A percentile compares a stretch with the other conserved stretches of the same genome.
These are phyloP conservation scores for Pythium scleroteichum DNA, from an alignment of 352 stramenopile species.

Conservation along the genomic window DNA sequence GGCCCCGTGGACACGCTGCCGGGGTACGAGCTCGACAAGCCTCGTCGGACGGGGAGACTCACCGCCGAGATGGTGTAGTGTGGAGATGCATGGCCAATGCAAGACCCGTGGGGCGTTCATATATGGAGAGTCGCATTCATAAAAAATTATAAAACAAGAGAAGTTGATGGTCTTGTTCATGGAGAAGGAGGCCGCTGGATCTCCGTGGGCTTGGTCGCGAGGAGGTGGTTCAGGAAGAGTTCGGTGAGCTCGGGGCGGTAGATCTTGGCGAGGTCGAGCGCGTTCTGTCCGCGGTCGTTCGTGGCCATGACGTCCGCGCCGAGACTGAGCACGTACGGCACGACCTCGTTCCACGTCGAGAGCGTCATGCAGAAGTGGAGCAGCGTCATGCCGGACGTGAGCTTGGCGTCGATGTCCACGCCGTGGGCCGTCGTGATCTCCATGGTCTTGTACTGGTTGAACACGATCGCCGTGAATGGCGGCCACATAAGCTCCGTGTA, in stretches of 20 bases:
- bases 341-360: not conserved
- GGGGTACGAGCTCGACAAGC: not conserved
- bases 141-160: no score
- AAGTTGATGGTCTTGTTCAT: no score
- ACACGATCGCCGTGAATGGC: slow-evolving; percentile 1
- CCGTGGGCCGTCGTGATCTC: slow-evolving; percentile 1
- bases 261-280: not conserved
- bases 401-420: not conserved
- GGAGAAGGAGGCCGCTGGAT: no score
- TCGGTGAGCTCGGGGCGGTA: not conserved
- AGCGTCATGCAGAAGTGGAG: slow-evolving; percentile 2
- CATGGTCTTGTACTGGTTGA: slow-evolving; percentile 2
- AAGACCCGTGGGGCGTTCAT: no score
- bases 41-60: not conserved
- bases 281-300: not conserved
- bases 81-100: no score
- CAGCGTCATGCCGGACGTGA: slow-evolving; percentile 1
- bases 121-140: no score
- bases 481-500: not conserved
- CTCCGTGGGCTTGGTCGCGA: no score
- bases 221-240: not conserved
- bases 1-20: not conserved
- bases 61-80: not conserved
- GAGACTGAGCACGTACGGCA: not conserved
- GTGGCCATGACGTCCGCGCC: not conserved